These are phyloP conservation scores for Gracilaria vermiculophylla DNA, from an alignment of 23 red algal genomes.

Conservation along the genomic window DNA sequence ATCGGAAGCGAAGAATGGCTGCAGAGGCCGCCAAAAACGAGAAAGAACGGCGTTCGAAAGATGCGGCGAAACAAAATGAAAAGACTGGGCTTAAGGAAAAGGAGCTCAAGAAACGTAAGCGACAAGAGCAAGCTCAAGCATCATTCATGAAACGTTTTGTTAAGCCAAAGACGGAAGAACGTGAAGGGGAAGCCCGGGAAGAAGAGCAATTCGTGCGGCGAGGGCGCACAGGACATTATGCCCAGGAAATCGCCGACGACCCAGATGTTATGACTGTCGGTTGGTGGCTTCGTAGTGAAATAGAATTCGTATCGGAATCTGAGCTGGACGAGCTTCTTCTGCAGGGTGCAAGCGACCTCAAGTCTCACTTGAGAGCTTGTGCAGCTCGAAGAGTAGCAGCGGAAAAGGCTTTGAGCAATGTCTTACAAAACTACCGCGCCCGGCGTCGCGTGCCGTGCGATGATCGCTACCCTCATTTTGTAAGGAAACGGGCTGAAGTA, in stretches of 20 bases:
- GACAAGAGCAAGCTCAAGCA: constrained; percentile 32
- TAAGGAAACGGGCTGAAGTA: not conserved
- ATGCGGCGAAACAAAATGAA: not conserved
- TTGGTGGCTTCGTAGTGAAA: constrained; percentile 39
- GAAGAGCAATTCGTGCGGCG: not conserved
- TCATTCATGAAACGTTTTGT: constrained; percentile 64
- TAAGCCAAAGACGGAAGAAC: constrained; percentile 8
- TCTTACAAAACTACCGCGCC: constrained; percentile 31
- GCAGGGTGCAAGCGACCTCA: not conserved
- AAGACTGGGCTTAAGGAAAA: constrained; percentile 7
- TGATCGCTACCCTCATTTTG: constrained; percentile 51
- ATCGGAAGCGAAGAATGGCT: constrained; percentile 1
- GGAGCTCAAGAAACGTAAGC: constrained; percentile 15
- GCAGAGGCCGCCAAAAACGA: constrained; percentile 8
- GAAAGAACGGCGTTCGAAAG: not conserved
- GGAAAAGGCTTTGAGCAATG: constrained; percentile 1
- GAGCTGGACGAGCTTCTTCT: not conserved
- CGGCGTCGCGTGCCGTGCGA: constrained; percentile 1
- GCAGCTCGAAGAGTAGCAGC: constrained; percentile 15
- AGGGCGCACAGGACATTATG: not conserved
- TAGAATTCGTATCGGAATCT: not conserved
- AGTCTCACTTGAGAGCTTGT: not conserved
- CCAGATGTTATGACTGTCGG: constrained; percentile 41
- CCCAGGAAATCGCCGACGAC: not conserved
- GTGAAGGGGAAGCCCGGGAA: not conserved